Evolutionary conservation across 495 filamentous ascomycete species (phyloP).

Genomic region (Tetracladium setigerum): DNA sequence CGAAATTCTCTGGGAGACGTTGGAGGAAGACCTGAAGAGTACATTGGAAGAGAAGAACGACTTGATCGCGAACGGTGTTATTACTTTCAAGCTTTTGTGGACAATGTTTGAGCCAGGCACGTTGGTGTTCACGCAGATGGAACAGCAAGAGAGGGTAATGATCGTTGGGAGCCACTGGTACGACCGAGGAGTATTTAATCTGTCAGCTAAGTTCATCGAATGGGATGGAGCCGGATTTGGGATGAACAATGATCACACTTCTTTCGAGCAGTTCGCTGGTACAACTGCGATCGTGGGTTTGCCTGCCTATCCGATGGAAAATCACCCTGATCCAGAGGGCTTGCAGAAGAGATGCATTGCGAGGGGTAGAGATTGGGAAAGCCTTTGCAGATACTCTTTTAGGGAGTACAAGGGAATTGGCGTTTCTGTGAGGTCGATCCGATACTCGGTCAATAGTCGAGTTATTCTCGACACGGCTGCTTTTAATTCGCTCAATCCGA

Average conservation of each 20-base stretch:
- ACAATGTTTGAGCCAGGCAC: conserved; percentile 85
- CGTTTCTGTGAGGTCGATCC: not conserved
- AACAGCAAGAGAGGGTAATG: conserved; percentile 41
- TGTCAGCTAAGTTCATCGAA: conserved; percentile 35
- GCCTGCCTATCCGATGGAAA: conserved; percentile 65
- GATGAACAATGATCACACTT: conserved; percentile 48
- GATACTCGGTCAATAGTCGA: conserved; percentile 26
- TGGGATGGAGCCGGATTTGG: conserved; percentile 58
- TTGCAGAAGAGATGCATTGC: conserved; percentile 58
- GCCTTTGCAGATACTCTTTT: conserved; percentile 72
- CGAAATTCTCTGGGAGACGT: conserved; percentile 45
- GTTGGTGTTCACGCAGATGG: conserved; percentile 67
- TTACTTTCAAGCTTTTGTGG: conserved; percentile 87
- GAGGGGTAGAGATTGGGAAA: conserved; percentile 74
- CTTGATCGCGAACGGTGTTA: conserved; percentile 70
- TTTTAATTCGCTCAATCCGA: conserved; percentile 77
- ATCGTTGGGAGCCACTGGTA: conserved; percentile 1
- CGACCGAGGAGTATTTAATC: conserved; percentile 13
- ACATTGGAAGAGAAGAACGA: conserved; percentile 75
- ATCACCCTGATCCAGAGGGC: conserved; percentile 62
- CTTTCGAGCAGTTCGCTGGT: conserved; percentile 71
- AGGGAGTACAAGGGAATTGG: conserved; percentile 25
- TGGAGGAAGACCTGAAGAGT: conserved; percentile 54
- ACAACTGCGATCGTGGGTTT: conserved; percentile 71
- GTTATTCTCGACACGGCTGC: conserved; percentile 83